These are phyloP conservation scores for Drosera capensis DNA, from an alignment of 148 eudicot species.

Conservation along the genomic window DNA sequence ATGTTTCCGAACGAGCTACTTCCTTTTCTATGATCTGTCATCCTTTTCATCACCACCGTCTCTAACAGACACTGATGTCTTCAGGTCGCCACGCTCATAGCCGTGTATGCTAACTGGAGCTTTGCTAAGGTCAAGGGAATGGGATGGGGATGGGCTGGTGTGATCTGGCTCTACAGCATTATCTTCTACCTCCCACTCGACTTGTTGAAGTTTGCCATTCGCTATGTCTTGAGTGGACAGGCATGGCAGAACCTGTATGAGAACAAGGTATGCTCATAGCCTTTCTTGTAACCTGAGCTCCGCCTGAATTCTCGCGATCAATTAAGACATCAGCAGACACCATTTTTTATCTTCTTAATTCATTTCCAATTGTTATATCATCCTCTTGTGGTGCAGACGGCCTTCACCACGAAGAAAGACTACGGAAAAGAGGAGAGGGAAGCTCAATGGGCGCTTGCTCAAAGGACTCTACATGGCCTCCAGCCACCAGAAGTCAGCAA, in stretches of 20 bases:
- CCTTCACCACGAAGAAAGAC: slow-evolving; percentile 1
- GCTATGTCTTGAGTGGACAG: neutral
- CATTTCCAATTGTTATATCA: too few relatives aligned
- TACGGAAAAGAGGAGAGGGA: slow-evolving; percentile 2
- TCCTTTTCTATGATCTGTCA: neutral
- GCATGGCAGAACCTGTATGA: neutral
- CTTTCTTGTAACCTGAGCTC: neutral
- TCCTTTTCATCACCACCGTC: neutral
- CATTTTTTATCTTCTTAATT: neutral
- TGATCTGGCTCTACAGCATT: slow-evolving; percentile 1
- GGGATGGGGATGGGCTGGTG: slow-evolving; percentile 4
- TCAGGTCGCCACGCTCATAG: slow-evolving; percentile 3
- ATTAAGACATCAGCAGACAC: neutral
- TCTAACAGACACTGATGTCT: neutral
- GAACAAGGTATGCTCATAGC: slow-evolving; percentile 2
- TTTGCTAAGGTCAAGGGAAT: slow-evolving; percentile 1
- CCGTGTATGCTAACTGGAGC: slow-evolving; percentile 2
- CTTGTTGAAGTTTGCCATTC: neutral
- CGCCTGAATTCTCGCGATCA: neutral
- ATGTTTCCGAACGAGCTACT: neutral
- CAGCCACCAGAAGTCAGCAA: neutral
- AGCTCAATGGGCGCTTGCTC: slow-evolving; percentile 1
- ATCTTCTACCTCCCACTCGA: slow-evolving; percentile 1
- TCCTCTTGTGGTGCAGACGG: neutral
- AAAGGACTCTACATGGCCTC: neutral